phyloP scores from a whole-genome alignment of 306 rosid genomes.

The Prunus padus region DNA sequence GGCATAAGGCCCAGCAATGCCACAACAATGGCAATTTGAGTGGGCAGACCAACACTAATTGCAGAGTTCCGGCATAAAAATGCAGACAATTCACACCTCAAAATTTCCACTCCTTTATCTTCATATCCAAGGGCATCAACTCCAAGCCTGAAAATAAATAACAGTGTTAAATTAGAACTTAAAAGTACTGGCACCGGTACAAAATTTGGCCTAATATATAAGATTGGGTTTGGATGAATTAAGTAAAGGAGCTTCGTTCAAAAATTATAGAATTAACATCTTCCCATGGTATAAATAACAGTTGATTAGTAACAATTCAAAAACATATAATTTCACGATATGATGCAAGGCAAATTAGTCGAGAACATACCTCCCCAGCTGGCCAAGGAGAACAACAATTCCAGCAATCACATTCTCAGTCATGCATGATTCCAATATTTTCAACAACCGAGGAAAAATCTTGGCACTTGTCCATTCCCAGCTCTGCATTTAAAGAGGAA shows the following conservation, averaged over 20 bases:
- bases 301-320: background rate
- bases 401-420: constrained; percentile 44
- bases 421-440: constrained; percentile 48
- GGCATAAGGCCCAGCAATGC: constrained; percentile 59
- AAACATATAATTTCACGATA: background rate
- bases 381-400: constrained; percentile 71
- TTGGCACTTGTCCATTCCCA: constrained; percentile 66
- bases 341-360: constrained; percentile 13
- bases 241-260: background rate
- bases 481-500: constrained; percentile 52
- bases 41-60: constrained; percentile 32
- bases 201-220: background rate
- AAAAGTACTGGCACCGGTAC: background rate
- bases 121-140: constrained; percentile 63
- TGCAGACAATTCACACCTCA: constrained; percentile 49
- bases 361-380: constrained; percentile 76
- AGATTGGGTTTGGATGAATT: background rate
- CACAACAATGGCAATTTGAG: constrained; percentile 58
- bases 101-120: constrained; percentile 52
- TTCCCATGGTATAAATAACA: background rate
- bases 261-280: background rate
- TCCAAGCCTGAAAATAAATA: constrained; percentile 58
- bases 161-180: background rate
- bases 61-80: constrained; percentile 40
- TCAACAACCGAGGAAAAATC: constrained; percentile 59